phyloP scores from a whole-genome alignment of 768 basidiomycete genomes.

The Phanerochaete carnosa region DNA sequence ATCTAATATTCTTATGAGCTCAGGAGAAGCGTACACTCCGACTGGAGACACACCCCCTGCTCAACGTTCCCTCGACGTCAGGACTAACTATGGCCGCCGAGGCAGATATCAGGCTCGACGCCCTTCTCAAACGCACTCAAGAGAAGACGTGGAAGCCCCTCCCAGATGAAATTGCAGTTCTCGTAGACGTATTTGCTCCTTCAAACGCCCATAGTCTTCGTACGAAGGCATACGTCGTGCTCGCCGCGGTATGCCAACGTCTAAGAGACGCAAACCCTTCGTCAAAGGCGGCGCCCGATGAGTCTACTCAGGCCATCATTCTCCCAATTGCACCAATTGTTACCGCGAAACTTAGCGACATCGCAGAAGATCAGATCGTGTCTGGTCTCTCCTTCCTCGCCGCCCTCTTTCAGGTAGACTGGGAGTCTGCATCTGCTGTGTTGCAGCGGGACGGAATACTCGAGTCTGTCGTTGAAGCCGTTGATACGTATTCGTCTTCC shows the following conservation, averaged over 20 bases:
- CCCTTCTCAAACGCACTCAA: constrained; percentile 29
- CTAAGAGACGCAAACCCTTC: constrained; percentile 38
- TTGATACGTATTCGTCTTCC: constrained; percentile 59
- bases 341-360: constrained; percentile 48
- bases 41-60: background rate
- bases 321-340: constrained; percentile 50
- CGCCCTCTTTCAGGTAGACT: constrained; percentile 86
- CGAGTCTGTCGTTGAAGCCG: constrained; percentile 63
- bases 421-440: constrained; percentile 60
- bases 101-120: constrained; percentile 27
- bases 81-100: constrained; percentile 9
- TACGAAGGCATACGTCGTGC: constrained; percentile 67
- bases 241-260: constrained; percentile 67
- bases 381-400: constrained; percentile 62
- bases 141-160: constrained; percentile 31
- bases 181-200: constrained; percentile 52
- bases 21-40: background rate
- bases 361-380: constrained; percentile 49
- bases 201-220: constrained; percentile 39
- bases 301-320: constrained; percentile 46
- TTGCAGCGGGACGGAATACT: constrained; percentile 61
- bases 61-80: background rate
- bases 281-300: constrained; percentile 38
- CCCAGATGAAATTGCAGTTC: constrained; percentile 53
- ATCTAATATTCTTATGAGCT: background rate